Evolutionary conservation across 768 basidiomycete species (phyloP).

Genomic region (Leucosporidium scottii): DNA sequence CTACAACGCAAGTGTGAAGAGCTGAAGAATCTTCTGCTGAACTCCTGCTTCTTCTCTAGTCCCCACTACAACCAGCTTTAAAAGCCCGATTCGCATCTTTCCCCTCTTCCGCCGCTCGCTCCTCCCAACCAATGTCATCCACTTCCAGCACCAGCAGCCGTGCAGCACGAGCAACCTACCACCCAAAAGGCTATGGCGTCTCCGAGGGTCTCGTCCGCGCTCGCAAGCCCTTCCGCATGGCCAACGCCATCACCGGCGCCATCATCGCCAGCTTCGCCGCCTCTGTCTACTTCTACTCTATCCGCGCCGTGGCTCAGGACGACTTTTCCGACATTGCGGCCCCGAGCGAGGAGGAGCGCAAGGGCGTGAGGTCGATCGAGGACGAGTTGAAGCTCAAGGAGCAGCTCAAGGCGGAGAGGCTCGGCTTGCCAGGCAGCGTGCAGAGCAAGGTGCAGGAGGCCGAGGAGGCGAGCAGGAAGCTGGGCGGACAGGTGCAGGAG

Average conservation of each 20-base stretch:
- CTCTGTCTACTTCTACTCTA: conserved; percentile 85
- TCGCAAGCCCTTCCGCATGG: conserved; percentile 68
- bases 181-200: conserved; percentile 54
- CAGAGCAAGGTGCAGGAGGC: conserved; percentile 1
- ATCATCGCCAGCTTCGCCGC: conserved; percentile 64
- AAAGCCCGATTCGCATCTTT: neutral
- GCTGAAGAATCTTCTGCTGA: neutral
- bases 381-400: conserved; percentile 35
- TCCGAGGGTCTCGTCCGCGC: conserved; percentile 83
- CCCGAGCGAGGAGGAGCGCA: conserved; percentile 45
- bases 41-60: neutral
- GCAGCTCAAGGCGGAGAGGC: neutral
- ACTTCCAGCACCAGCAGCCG: neutral
- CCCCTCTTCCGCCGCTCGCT: neutral
- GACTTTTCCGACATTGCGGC: conserved; percentile 77
- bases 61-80: neutral
- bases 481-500: neutral
- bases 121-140: neutral
- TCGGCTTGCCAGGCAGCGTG: neutral
- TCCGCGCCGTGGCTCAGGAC: conserved; percentile 88
- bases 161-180: conserved; percentile 26
- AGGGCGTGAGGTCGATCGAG: conserved; percentile 40
- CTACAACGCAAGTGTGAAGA: neutral
- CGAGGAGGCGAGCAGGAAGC: neutral
- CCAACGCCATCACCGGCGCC: conserved; percentile 72